phyloP scores from a whole-genome alignment of 805 yeast species.

The Wickerhamomyces bovis region DNA sequence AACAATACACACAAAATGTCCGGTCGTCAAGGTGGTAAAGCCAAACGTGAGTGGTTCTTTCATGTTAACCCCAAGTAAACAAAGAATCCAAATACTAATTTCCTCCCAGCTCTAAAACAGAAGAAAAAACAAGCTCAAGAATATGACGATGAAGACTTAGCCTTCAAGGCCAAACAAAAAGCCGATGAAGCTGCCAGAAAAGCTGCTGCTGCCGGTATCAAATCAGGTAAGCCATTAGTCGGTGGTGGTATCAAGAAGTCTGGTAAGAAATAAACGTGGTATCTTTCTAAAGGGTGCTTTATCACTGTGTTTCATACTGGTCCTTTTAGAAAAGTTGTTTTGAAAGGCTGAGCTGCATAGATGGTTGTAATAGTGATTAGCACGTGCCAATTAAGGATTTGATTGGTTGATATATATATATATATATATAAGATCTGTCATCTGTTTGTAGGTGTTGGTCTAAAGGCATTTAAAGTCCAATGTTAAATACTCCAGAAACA shows the following conservation, averaged over 20 bases:
- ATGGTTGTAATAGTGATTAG: too few relatives aligned
- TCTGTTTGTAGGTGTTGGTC: too few relatives aligned
- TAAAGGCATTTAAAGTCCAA: too few relatives aligned
- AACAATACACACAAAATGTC: slow-evolving; percentile 48
- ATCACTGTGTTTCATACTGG: too few relatives aligned
- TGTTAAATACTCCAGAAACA: too few relatives aligned
- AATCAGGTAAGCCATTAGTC: slow-evolving; percentile 84
- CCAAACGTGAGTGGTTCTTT: slow-evolving; percentile 59
- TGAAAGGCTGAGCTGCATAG: too few relatives aligned
- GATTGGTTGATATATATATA: too few relatives aligned
- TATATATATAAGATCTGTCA: too few relatives aligned
- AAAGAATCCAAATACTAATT: slow-evolving; percentile 6
- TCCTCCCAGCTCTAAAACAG: slow-evolving; percentile 37
- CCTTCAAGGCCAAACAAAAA: slow-evolving; percentile 89
- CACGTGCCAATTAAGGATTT: too few relatives aligned
- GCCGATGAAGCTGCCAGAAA: slow-evolving; percentile 93
- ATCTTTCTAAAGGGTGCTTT: neutral
- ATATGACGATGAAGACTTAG: slow-evolving; percentile 79
- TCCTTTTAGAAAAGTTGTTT: too few relatives aligned
- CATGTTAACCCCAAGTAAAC: neutral
- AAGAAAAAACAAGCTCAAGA: slow-evolving; percentile 77
- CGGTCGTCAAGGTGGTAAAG: slow-evolving; percentile 96
- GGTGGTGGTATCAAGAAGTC: slow-evolving; percentile 97
- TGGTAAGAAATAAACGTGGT: slow-evolving; percentile 41
- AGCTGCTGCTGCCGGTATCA: slow-evolving; percentile 80